phyloP scores from a whole-genome alignment of 75 land plant genomes.

The Cupressus sempervirens region DNA sequence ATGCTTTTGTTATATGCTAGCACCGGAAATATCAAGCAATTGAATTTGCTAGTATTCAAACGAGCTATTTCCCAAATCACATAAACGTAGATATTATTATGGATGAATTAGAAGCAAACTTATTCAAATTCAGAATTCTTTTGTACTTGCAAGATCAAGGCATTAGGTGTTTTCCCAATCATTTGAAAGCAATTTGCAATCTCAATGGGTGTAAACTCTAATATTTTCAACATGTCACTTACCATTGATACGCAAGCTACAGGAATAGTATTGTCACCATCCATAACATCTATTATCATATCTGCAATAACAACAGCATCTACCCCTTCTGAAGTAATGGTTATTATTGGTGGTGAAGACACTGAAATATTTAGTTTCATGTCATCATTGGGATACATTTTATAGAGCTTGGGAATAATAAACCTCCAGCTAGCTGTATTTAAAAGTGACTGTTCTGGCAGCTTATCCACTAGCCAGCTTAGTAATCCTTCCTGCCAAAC shows the following conservation, averaged over 20 bases:
- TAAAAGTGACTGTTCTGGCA: slow-evolving; percentile 68
- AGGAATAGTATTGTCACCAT: slow-evolving; percentile 32
- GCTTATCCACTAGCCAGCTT: slow-evolving; percentile 62
- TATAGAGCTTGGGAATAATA: slow-evolving; percentile 79
- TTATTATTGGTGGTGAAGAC: slow-evolving; percentile 54
- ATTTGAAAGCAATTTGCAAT: background rate
- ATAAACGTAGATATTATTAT: background rate
- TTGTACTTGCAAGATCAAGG: background rate
- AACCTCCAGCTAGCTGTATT: slow-evolving; percentile 79
- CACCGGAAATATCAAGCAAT: background rate
- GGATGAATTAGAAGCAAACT: background rate
- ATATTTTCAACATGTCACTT: slow-evolving; percentile 12
- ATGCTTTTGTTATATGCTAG: background rate
- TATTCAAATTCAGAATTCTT: background rate
- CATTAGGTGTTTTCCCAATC: background rate
- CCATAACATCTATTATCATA: slow-evolving; percentile 58
- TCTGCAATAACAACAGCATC: slow-evolving; percentile 41
- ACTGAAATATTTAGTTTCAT: slow-evolving; percentile 57
- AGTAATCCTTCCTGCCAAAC: slow-evolving; percentile 55
- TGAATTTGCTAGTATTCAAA: background rate
- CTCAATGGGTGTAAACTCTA: background rate
- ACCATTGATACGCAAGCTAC: slow-evolving; percentile 85
- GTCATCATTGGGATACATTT: slow-evolving; percentile 76
- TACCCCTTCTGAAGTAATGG: slow-evolving; percentile 33
- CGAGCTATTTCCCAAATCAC: background rate